These are phyloP conservation scores for Penicillium hordei DNA, from an alignment of 2,329 filamentous ascomycete genomes.

Conservation along the genomic window DNA sequence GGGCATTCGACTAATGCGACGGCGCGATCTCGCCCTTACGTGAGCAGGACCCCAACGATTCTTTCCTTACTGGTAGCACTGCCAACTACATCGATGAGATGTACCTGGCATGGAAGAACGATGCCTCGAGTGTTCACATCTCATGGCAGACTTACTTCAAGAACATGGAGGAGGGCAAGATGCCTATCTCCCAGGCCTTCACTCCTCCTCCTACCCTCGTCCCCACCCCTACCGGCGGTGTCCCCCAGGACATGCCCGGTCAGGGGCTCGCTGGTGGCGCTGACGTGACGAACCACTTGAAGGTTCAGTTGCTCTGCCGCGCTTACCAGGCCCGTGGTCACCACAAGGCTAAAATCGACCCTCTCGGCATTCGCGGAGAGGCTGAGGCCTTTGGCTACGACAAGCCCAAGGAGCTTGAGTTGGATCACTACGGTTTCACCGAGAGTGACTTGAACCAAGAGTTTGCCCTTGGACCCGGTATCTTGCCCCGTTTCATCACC, in stretches of 20 bases:
- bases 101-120: slow-evolving; percentile 96
- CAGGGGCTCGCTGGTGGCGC: slow-evolving; percentile 68
- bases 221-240: slow-evolving; percentile 74
- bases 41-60: slow-evolving; percentile 78
- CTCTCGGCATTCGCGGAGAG: slow-evolving; percentile 87
- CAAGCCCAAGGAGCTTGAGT: slow-evolving; percentile 86
- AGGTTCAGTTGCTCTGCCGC: slow-evolving; percentile 94
- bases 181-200: slow-evolving; percentile 97
- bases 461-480: slow-evolving; percentile 89
- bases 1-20: slow-evolving; percentile 27
- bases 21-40: slow-evolving; percentile 21
- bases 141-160: slow-evolving; percentile 99
- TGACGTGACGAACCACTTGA: slow-evolving; percentile 92
- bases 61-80: slow-evolving; percentile 92
- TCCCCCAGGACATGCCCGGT: slow-evolving; percentile 70
- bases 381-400: slow-evolving; percentile 79
- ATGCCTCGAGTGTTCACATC: slow-evolving; percentile 89
- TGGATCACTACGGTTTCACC: slow-evolving; percentile 92
- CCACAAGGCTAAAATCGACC: slow-evolving; percentile 97
- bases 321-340: slow-evolving; percentile 98
- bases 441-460: slow-evolving; percentile 92
- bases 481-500: slow-evolving; percentile 88
- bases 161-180: slow-evolving; percentile 98
- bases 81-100: slow-evolving; percentile 99
- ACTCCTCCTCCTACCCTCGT: slow-evolving; percentile 91